These are phyloP conservation scores for Macrocybe gigantea DNA, from an alignment of 768 basidiomycete genomes.

Conservation along the genomic window DNA sequence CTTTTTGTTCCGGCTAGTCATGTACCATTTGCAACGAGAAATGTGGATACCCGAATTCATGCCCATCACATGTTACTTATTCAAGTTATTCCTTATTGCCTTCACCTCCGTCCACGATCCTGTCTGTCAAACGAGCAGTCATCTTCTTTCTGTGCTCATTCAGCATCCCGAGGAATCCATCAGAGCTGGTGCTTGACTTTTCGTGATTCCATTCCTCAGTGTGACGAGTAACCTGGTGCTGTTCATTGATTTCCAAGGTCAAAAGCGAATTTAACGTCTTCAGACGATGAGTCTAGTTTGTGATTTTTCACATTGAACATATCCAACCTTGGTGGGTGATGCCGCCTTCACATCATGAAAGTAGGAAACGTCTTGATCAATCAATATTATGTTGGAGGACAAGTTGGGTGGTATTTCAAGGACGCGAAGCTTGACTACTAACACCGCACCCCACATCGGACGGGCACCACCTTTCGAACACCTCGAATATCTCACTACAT, in stretches of 20 bases:
- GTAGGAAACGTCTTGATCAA: constrained; percentile 44
- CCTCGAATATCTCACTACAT: no score
- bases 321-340: constrained; percentile 33
- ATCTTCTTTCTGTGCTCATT: constrained; percentile 40
- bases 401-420: constrained; percentile 32
- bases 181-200: constrained; percentile 27
- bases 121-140: constrained; percentile 29
- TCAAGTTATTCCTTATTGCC: not conserved
- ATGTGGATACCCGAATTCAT: not conserved
- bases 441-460: not conserved
- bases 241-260: constrained; percentile 30
- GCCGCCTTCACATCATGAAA: constrained; percentile 28
- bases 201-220: constrained; percentile 42
- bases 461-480: not conserved
- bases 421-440: constrained; percentile 31
- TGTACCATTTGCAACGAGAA: not conserved
- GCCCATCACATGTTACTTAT: not conserved
- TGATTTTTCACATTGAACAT: not conserved
- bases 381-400: constrained; percentile 30
- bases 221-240: constrained; percentile 30
- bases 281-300: not conserved
- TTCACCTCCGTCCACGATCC: constrained; percentile 17
- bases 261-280: constrained; percentile 36
- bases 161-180: constrained; percentile 37
- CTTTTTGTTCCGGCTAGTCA: not conserved